Conservation (phyloP, 768 basidiomycete genomes). For the Boletus pseudo-olivaceus region DNA sequence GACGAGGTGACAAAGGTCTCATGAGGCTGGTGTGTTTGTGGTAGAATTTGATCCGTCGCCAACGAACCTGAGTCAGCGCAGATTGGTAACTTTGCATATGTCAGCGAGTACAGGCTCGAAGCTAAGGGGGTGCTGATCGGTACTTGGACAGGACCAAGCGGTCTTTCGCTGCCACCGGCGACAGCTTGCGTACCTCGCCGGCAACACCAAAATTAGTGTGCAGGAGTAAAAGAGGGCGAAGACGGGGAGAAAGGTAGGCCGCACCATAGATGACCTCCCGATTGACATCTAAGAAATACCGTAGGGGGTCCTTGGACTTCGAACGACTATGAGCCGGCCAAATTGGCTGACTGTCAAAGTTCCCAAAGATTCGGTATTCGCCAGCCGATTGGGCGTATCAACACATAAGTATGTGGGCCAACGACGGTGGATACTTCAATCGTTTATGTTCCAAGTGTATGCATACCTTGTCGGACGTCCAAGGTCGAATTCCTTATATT, state of each 20-base stretch:
- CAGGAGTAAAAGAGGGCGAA: background rate
- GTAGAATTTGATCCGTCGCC: background rate
- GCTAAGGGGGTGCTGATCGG: background rate
- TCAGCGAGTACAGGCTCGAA: background rate
- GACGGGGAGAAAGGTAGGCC: background rate
- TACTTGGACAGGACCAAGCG: background rate
- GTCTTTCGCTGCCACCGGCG: background rate
- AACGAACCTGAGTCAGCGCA: background rate
- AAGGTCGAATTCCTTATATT: too few relatives aligned
- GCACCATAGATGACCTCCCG: background rate
- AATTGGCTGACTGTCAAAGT: background rate
- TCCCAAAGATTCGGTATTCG: too few relatives aligned
- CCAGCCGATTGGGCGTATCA: too few relatives aligned
- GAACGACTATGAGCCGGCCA: background rate
- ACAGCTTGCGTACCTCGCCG: background rate
- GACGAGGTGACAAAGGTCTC: background rate
- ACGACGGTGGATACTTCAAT: background rate
- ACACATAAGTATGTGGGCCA: background rate
- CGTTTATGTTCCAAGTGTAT: background rate
- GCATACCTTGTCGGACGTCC: background rate
- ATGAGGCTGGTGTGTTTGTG: background rate
- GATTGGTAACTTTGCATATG: background rate
- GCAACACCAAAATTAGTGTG: background rate
- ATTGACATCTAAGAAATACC: background rate
- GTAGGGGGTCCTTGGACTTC: background rate